Base-by-base conservation (phyloP, 306 rosid species). In the Morella rubra region DNA sequence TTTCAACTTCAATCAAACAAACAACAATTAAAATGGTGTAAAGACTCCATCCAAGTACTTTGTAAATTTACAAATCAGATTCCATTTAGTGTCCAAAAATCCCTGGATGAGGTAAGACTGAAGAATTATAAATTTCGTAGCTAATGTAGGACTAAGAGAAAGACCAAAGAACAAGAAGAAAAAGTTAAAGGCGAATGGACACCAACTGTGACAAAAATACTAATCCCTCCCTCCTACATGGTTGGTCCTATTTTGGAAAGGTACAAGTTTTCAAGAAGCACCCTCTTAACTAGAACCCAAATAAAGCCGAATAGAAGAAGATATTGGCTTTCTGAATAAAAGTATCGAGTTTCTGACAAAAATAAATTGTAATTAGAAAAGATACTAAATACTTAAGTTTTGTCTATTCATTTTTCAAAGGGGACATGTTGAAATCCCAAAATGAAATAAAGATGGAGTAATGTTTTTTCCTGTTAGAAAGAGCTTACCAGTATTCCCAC, bases 401-500 rank as follows among this genome's bases (percentile, higher is more conserved):
- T 6, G 2, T 5, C 56, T 4, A 9, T 52, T 16, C 18, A 52
- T 22, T 22, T 58, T 58, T 58, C 20, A 54, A 54, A n/a, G 60
- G 1, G 24, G 24, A 54, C 60, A 54, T 54, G 16, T 54, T 54
- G 8, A n/a, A 22, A 16, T 52, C 15, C 5, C 5, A 14, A 20
- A 22, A 24, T 13, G 24, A 24, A 24, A 24, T 12, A 60, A 12
- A 52, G 20, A 19, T 13, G 2, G 32, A 22, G 40, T 27, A 6
- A 40, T 22, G 40, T 0, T 62, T 6, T 62, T 62, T 62, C 44
- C 18, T 41, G 15, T 10, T 41, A 66, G 11, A 68, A 78, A 79
- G n/a, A 78, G 46, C 49, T 46, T 78, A 90, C 99, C 97, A 95
- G 85, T 92, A 95, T 77, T 95, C 99, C 89, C 86, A 84, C 7